These are phyloP conservation scores for Leptomonas pyrrhocoris DNA, from an alignment of 208 protist species.

Conservation along the genomic window DNA sequence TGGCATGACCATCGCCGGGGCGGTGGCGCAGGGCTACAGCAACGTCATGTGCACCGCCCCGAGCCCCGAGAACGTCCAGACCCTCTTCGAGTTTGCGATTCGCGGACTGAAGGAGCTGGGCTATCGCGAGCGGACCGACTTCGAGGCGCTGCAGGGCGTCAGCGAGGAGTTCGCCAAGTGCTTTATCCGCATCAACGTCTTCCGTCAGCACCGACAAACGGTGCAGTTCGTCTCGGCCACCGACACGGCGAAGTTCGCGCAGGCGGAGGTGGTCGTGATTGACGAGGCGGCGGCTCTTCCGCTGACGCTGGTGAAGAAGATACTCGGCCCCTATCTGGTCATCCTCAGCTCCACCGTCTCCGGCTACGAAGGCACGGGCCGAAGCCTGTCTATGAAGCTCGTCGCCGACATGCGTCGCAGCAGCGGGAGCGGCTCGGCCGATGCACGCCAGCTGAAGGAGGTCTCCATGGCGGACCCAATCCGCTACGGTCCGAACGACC, in stretches of 20 bases:
- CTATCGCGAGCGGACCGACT: constrained; percentile 98
- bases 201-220: constrained; percentile 97
- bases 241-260: constrained; percentile 92
- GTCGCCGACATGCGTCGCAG: constrained; percentile 96
- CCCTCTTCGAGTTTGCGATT: constrained; percentile 99
- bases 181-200: constrained; percentile 98
- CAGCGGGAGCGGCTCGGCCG: constrained; percentile 15
- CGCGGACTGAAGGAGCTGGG: constrained; percentile 96
- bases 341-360: constrained; percentile 99
- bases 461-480: constrained; percentile 97
- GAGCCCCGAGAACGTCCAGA: constrained; percentile 97
- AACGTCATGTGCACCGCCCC: constrained; percentile 99
- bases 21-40: constrained; percentile 97
- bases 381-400: constrained; percentile 99
- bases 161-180: constrained; percentile 95
- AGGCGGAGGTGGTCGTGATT: constrained; percentile 98
- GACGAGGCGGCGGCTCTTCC: constrained; percentile 99
- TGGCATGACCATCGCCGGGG: constrained; percentile 95
- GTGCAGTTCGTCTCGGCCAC: constrained; percentile 97
- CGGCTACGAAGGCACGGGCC: constrained; percentile 99
- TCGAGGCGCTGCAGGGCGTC: constrained; percentile 95
- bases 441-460: constrained; percentile 91
- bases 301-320: constrained; percentile 95
- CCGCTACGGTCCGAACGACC: constrained; percentile 96
- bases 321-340: constrained; percentile 98